A percentile compares a stretch with the other conserved stretches of the same genome.
phyloP scores from a whole-genome alignment of 305 asterid genomes.

The Rubia peregrina region DNA sequence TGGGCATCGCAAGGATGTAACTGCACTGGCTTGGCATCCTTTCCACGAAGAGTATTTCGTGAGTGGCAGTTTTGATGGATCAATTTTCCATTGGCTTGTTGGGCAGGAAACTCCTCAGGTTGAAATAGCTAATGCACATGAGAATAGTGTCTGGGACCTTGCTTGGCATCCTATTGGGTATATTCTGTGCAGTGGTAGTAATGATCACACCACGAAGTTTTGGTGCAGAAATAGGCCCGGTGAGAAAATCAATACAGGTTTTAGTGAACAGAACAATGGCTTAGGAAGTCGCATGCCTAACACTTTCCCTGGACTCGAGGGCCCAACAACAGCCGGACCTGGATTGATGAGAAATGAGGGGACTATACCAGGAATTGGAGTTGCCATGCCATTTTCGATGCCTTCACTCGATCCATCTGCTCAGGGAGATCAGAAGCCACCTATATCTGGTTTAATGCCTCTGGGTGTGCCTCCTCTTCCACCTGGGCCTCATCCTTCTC shows the following conservation, averaged over 20 bases:
- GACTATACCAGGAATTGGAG: conserved; percentile 96
- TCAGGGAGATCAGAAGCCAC: conserved; percentile 76
- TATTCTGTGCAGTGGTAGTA: conserved; percentile 97
- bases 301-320: conserved; percentile 59
- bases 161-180: conserved; percentile 99
- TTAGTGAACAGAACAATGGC: conserved; percentile 56
- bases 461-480: conserved; percentile 88
- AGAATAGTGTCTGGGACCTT: conserved; percentile 97
- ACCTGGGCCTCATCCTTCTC: conserved; percentile 98
- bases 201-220: conserved; percentile 93
- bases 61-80: conserved; percentile 97
- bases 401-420: conserved; percentile 60
- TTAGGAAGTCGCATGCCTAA: conserved; percentile 50
- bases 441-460: conserved; percentile 46
- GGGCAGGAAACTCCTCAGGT: conserved; percentile 98
- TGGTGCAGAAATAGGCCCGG: conserved; percentile 99
- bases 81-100: conserved; percentile 96
- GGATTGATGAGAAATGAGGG: conserved; percentile 88
- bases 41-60: conserved; percentile 97
- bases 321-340: conserved; percentile 72
- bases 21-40: conserved; percentile 99
- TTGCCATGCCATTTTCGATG: conserved; percentile 85
- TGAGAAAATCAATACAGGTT: conserved; percentile 62
- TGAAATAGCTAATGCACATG: conserved; percentile 90
- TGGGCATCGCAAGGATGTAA: conserved; percentile 93